A percentile compares a stretch with the other conserved stretches of the same genome.
Conservation (phyloP, 2,329 filamentous ascomycete genomes). For the Cladophialophora immunda region DNA sequence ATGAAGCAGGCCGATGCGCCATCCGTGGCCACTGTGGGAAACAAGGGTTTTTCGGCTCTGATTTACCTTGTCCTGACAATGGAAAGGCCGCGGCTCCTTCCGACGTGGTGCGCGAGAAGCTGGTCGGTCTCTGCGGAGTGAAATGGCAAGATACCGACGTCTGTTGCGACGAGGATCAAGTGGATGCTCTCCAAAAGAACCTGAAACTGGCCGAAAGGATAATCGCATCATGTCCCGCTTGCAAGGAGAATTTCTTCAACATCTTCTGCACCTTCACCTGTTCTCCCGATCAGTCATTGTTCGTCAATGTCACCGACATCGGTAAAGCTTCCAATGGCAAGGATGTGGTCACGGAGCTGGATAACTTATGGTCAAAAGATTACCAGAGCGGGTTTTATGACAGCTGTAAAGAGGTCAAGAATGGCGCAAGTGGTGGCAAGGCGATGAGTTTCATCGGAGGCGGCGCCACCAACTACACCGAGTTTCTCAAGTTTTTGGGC, state of each 20-base stretch:
- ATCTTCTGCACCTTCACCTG: constrained; percentile 98
- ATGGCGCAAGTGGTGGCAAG: constrained; percentile 89
- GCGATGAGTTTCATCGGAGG: constrained; percentile 97
- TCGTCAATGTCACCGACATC: constrained; percentile 87
- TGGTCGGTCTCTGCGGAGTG: constrained; percentile 84
- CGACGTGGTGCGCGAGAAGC: constrained; percentile 74
- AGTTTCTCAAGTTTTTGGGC: constrained; percentile 89
- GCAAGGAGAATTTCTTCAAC: constrained; percentile 98
- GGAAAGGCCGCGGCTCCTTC: constrained; percentile 78
- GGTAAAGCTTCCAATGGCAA: constrained; percentile 63
- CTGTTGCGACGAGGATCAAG: constrained; percentile 85
- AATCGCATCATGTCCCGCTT: constrained; percentile 92
- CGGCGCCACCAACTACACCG: constrained; percentile 86
- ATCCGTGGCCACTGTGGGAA: constrained; percentile 92
- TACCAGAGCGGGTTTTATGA: constrained; percentile 91
- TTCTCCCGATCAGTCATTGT: constrained; percentile 94
- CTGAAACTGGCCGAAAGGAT: constrained; percentile 87
- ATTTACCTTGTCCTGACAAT: constrained; percentile 94
- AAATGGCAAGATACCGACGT: constrained; percentile 86
- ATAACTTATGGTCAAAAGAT: constrained; percentile 83
- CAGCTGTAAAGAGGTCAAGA: constrained; percentile 99
- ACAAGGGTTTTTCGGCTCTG: constrained; percentile 85
- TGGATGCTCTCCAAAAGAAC: constrained; percentile 82
- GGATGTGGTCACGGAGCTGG: constrained; percentile 82
- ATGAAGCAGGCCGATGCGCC: constrained; percentile 88